A percentile compares a stretch with the other conserved stretches of the same genome.
These are phyloP conservation scores for Alternaria rosae DNA, from an alignment of 2,329 filamentous ascomycete species.

Conservation along the genomic window DNA sequence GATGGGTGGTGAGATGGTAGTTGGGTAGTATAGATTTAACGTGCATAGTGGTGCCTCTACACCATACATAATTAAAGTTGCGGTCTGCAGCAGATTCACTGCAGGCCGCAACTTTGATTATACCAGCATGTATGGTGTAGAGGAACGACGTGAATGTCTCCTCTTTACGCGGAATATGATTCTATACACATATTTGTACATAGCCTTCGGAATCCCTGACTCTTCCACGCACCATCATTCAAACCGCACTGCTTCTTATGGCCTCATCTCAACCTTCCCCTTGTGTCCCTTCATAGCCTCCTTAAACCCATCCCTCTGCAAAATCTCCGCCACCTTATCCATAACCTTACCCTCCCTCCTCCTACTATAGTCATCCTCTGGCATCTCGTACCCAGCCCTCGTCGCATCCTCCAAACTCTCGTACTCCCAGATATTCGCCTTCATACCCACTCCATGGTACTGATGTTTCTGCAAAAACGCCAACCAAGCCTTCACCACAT, in stretches of 20 bases:
- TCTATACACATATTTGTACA: not conserved
- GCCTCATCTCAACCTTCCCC: conserved; percentile 31
- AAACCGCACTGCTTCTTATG: conserved; percentile 13
- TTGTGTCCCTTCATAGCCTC: conserved; percentile 42
- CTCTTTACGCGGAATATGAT: not conserved
- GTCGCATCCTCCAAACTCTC: conserved; percentile 63
- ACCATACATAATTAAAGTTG: not conserved
- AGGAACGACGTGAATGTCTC: not conserved
- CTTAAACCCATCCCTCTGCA: conserved; percentile 38
- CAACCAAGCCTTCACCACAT: conserved; percentile 89
- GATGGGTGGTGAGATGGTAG: not conserved
- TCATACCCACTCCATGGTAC: conserved; percentile 97
- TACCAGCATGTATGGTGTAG: not conserved
- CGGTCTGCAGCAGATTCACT: not conserved
- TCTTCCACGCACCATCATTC: not conserved
- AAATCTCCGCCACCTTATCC: conserved; percentile 47
- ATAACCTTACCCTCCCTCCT: conserved; percentile 43
- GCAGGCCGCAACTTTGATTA: not conserved
- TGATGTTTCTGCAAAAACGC: conserved; percentile 91
- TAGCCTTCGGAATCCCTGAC: not conserved
- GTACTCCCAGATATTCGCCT: conserved; percentile 96
- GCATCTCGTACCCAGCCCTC: conserved; percentile 36
- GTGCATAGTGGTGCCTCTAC: not conserved
- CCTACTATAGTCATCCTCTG: conserved; percentile 35
- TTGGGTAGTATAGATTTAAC: not conserved